Base-by-base conservation (phyloP, 2,329 filamentous ascomycete genomes). In the Aspergillus tamarii region DNA sequence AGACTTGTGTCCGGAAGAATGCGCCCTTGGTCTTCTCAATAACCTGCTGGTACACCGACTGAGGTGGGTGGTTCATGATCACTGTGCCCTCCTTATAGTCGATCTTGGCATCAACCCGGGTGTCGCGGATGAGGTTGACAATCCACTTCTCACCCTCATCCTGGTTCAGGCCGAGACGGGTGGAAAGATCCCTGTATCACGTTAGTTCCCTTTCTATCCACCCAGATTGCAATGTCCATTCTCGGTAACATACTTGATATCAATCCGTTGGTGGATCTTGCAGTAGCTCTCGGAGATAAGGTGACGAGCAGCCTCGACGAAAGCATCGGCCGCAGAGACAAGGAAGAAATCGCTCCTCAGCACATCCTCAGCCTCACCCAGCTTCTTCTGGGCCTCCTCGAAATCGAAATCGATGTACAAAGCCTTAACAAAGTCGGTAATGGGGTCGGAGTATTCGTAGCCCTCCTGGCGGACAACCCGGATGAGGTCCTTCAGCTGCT, bases 61-160 rank as follows among this genome's bases (percentile, higher is more conserved):
- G 95, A 67, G 95, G 94, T 58, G 94, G 95, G 83, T 99, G 95
- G 85, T 99, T 98, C 94, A 99, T 99, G 72, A 98, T 89, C 59
- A 99, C 95, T 60, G 95, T 98, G 76, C 95, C 95, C 82, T 96
- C 92, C 85, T 98, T 93, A 84, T 96, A 97, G 83, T 99, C 95
- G 78, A 98, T 98, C 88, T 99, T 99, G 75, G 95, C 95, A 77
- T 99, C 95, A 67, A 99, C 91, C 67, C 94, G 88, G 28, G 95
- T 99, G 82, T 99, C 95, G 68, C 95, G 91, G 82, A 99, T 99
- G 69, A 99, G 87, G 85, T 99, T 99, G 73, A 99, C 95, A 76
- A 99, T 99, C 95, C 95, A 99, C 86, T 99, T 99, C 88, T 99
- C 95, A 74, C 95, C 95, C 76, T 98, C 95, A 76, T 96, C 93